These are phyloP conservation scores for Geotrichum candidum DNA, from an alignment of 1,139 yeast genomes.

Conservation along the genomic window DNA sequence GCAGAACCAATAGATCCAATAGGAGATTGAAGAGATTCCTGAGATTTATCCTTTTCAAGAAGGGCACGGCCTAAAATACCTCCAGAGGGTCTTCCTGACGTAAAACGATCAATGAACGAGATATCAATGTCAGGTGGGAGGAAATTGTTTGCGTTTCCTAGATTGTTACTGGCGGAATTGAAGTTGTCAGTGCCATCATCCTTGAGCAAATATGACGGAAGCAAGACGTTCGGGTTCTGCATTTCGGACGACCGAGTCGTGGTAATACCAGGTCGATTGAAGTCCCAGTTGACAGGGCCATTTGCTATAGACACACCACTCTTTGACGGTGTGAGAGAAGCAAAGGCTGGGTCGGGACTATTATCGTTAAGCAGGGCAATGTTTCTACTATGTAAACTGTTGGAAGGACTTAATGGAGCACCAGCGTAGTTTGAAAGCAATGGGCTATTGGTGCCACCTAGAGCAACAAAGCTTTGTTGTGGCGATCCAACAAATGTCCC, in stretches of 20 bases:
- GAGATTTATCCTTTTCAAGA: constrained; percentile 16
- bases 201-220: constrained; percentile 11
- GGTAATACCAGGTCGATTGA: constrained; percentile 1
- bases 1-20: constrained; percentile 9
- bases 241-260: neutral
- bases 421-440: constrained; percentile 5
- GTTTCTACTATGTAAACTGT: neutral
- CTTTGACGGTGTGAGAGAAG: constrained; percentile 7
- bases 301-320: constrained; percentile 7
- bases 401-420: constrained; percentile 9
- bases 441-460: neutral
- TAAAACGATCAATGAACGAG: constrained; percentile 24
- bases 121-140: constrained; percentile 18
- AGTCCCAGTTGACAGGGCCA: constrained; percentile 6
- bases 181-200: constrained; percentile 9
- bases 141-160: neutral
- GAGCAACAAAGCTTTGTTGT: constrained; percentile 6
- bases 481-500: constrained; percentile 7
- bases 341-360: constrained; percentile 7
- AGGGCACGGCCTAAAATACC: constrained; percentile 24
- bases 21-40: constrained; percentile 15
- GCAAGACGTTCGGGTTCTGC: constrained; percentile 6
- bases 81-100: constrained; percentile 23
- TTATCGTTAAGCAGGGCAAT: neutral
- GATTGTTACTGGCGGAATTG: neutral